Evolutionary conservation across 177 flowering plant species (phyloP), one percentile per base, ranked within the genome.

Genomic region (Tripterygium wilfordii): DNA sequence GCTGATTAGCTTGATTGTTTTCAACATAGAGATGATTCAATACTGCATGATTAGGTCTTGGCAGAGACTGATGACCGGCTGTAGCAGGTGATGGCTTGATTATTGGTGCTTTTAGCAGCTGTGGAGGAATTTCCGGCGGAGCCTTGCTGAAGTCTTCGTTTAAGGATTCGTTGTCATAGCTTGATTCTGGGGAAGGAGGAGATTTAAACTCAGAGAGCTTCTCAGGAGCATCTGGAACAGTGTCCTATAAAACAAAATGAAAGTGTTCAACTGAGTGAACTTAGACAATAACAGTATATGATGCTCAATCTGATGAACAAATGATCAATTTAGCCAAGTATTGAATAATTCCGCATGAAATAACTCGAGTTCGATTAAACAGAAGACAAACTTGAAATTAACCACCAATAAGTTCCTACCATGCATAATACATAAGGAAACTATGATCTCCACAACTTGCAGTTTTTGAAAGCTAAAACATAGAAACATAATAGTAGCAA

Each of bases 141-240:
- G 53, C 72, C 56, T 70, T 76, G 2, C 56, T 52, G 25, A 44
- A 80, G 58, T 78, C 82, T 42, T 65, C 58, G 42, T 45, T 57
- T 15, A 80, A 51, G 22, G 20, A 29, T 42, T 43, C 6, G 54
- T 67, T 83, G 60, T 69, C 57, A 33, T 83, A 83, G 68, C 90
- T 83, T 17, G 82, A 76, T 14, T 66, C 66, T 1, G 87, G 87
- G 38, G 90, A 83, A 38, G 69, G 74, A 36, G 90, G 85, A 26
- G 71, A 56, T 42, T 76, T 82, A 47, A 76, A 70, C 42, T 68
- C 75, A 43, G 72, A 61, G 18, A 69, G 58, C 54, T 68, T 64
- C 36, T 55, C 64, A 27, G 52, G 42, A 41, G 65, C 61, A 33
- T 74, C 83, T 4, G 77, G 78, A 31, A 67, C 67, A 36, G 48